Conservation (phyloP, 805 yeast genomes). For the Jamesozyma hellenica region DNA sequence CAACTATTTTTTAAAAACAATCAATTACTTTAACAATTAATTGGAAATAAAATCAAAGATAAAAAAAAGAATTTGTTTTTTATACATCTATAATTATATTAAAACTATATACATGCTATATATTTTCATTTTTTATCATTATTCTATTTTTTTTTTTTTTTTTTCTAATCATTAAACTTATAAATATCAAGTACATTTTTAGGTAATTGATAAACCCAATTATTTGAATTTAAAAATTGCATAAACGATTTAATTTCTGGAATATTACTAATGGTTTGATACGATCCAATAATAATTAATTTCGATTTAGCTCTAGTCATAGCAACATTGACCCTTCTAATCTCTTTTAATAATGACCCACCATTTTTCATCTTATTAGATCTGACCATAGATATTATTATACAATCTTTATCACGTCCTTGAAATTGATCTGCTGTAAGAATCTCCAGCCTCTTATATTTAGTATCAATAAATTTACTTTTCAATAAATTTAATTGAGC, state of each 20-base stretch:
- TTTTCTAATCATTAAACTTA: constrained; percentile 11
- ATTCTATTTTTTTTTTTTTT: too few relatives aligned
- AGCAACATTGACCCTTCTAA: constrained; percentile 91
- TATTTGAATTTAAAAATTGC: constrained; percentile 40
- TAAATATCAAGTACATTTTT: constrained; percentile 33
- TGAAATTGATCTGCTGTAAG: constrained; percentile 93
- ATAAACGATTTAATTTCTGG: constrained; percentile 39
- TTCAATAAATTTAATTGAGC: constrained; percentile 58
- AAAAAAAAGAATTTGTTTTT: not conserved
- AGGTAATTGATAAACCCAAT: constrained; percentile 59
- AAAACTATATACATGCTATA: too few relatives aligned
- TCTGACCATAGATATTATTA: constrained; percentile 81
- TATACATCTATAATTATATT: too few relatives aligned
- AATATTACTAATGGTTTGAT: constrained; percentile 35
- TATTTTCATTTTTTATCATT: too few relatives aligned
- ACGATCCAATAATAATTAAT: constrained; percentile 74
- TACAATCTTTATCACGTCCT: constrained; percentile 90
- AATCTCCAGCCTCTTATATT: constrained; percentile 48
- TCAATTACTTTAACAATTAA: too few relatives aligned
- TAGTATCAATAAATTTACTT: constrained; percentile 16
- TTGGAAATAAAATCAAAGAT: too few relatives aligned
- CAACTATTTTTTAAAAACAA: not conserved
- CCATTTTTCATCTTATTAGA: constrained; percentile 56
- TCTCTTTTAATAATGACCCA: constrained; percentile 74
- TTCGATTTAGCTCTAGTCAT: constrained; percentile 84